Conservation (phyloP, 2,329 filamentous ascomycete species). For the Phialophora chinensis region DNA sequence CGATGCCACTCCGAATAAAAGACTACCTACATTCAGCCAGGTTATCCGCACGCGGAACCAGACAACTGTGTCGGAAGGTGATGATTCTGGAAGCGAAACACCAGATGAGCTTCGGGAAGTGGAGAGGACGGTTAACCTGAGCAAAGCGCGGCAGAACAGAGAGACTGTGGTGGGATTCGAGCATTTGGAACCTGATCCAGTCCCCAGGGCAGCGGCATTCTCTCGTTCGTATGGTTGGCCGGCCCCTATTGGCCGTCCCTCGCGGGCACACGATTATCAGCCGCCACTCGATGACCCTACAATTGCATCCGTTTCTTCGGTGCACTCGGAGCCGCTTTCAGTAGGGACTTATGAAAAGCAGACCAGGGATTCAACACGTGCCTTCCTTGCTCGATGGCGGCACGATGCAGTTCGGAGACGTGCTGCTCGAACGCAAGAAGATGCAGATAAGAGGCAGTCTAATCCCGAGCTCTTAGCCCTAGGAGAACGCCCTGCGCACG, state of each 20-base stretch:
- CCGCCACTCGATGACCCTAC: constrained; percentile 3
- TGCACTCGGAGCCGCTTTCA: constrained; percentile 28
- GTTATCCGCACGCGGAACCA: constrained; percentile 12
- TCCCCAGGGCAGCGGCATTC: constrained; percentile 24
- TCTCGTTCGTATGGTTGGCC: constrained; percentile 29
- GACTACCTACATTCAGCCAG: constrained; percentile 24
- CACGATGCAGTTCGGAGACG: constrained; percentile 28
- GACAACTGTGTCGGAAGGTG: constrained; percentile 9
- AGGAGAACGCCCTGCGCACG: constrained; percentile 6
- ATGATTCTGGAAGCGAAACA: constrained; percentile 27
- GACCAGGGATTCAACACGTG: constrained; percentile 15
- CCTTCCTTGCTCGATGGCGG: constrained; percentile 32
- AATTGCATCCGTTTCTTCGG: constrained; percentile 23
- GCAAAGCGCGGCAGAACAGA: constrained; percentile 22
- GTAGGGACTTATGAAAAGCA: background rate
- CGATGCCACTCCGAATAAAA: constrained; percentile 23
- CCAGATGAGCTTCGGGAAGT: constrained; percentile 18
- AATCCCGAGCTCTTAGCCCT: constrained; percentile 36
- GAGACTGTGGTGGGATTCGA: background rate
- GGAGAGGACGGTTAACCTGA: constrained; percentile 27
- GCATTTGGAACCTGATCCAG: constrained; percentile 6
- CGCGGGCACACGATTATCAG: constrained; percentile 11
- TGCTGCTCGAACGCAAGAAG: constrained; percentile 12
- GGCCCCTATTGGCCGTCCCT: constrained; percentile 12
- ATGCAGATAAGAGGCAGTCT: constrained; percentile 19